Conservation (phyloP, 1,284 basidiomycete genomes). For the Fomitopsis palustris region DNA sequence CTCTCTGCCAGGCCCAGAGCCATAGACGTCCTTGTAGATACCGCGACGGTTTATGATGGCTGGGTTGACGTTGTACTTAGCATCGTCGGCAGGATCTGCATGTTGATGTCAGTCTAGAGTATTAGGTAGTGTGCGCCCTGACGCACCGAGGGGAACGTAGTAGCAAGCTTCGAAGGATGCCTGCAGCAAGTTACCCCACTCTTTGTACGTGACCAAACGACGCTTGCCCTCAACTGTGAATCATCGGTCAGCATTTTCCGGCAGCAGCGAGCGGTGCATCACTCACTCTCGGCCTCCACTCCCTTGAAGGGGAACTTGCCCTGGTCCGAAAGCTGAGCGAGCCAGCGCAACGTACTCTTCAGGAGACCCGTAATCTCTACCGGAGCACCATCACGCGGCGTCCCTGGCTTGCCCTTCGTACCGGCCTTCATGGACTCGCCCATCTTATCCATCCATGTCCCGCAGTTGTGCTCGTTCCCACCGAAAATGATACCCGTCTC, state of each 20-base stretch:
- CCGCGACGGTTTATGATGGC: conserved; percentile 84
- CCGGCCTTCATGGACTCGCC: conserved; percentile 89
- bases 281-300: conserved; percentile 76
- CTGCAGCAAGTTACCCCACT: conserved; percentile 88
- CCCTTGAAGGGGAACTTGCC: conserved; percentile 90
- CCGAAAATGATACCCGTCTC: conserved; percentile 87
- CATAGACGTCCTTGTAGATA: conserved; percentile 98
- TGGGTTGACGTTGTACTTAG: conserved; percentile 68
- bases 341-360: conserved; percentile 91
- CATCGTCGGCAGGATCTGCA: conserved; percentile 68
- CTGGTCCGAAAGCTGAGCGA: conserved; percentile 61
- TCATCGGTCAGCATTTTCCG: not conserved
- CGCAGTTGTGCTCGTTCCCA: conserved; percentile 82
- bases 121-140: not conserved
- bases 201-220: conserved; percentile 79
- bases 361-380: conserved; percentile 93
- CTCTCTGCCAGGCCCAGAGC: conserved; percentile 81
- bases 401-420: conserved; percentile 92
- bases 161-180: conserved; percentile 87
- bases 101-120: not conserved
- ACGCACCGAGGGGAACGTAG: conserved; percentile 80
- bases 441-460: conserved; percentile 99
- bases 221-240: conserved; percentile 67
- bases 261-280: not conserved
- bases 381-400: conserved; percentile 93